Conservation (phyloP, 2,329 filamentous ascomycete species). For the Chalaropsis ovoidea region DNA sequence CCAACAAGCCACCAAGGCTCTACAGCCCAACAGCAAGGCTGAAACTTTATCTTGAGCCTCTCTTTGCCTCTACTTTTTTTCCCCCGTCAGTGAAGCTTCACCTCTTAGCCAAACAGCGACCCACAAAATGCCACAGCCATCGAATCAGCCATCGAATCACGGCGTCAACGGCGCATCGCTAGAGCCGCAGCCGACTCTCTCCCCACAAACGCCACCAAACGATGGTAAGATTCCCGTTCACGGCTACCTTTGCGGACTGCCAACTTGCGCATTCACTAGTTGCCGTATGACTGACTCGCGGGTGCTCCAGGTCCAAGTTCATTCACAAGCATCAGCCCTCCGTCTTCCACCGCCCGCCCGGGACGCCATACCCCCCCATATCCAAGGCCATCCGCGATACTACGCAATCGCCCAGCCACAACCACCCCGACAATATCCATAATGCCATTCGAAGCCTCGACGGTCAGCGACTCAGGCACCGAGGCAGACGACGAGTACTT, state of each 20-base stretch:
- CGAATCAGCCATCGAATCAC: constrained; percentile 9
- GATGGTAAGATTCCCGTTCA: not conserved
- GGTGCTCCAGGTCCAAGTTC: too few relatives aligned
- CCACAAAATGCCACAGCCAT: constrained; percentile 5
- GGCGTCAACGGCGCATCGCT: not conserved
- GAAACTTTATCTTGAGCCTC: not conserved
- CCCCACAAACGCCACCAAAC: not conserved
- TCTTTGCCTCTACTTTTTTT: not conserved
- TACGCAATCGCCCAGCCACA: not conserved
- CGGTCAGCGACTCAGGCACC: constrained; percentile 72
- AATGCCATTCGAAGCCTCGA: constrained; percentile 12
- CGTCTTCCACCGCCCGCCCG: not conserved
- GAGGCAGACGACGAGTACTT: constrained; percentile 93
- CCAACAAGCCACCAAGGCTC: not conserved
- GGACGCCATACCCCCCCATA: not conserved
- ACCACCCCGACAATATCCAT: not conserved
- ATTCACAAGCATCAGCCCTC: not conserved
- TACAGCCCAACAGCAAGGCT: not conserved
- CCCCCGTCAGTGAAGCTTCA: not conserved
- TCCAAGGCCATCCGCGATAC: not conserved
- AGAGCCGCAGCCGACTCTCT: not conserved
- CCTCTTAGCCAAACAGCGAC: not conserved
- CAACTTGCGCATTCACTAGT: not conserved
- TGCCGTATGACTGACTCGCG: too few relatives aligned
- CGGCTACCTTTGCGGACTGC: not conserved